Evolutionary conservation across 805 yeast genomes (phyloP).

Genomic region (Clavispora asparagi): DNA sequence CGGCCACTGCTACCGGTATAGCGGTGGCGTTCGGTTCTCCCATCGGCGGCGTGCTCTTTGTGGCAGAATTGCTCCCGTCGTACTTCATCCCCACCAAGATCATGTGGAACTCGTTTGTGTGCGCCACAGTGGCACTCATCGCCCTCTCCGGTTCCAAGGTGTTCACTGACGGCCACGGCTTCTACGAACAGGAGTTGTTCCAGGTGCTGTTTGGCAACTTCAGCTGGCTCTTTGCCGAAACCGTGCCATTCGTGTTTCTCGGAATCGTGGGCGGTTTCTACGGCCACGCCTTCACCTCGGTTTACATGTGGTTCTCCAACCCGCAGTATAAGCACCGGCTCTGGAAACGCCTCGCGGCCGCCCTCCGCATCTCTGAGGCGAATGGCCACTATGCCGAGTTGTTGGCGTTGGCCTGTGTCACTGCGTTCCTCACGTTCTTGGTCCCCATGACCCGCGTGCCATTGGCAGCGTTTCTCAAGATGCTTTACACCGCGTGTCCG

Average conservation of each 20-base stretch:
- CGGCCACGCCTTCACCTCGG: slow-evolving; percentile 49
- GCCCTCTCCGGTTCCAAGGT: slow-evolving; percentile 41
- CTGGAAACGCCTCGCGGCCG: slow-evolving; percentile 8
- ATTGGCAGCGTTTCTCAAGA: slow-evolving; percentile 50
- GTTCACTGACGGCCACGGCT: slow-evolving; percentile 36
- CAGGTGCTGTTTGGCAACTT: slow-evolving; percentile 65
- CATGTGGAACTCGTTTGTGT: slow-evolving; percentile 81
- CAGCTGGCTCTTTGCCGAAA: slow-evolving; percentile 67
- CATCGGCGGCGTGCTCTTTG: slow-evolving; percentile 80
- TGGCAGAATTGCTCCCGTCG: slow-evolving; percentile 61
- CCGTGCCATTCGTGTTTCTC: slow-evolving; percentile 64
- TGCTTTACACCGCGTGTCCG: slow-evolving; percentile 66
- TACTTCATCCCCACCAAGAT: slow-evolving; percentile 58
- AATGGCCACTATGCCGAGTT: slow-evolving; percentile 44
- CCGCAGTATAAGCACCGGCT: slow-evolving; percentile 29
- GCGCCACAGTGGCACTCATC: slow-evolving; percentile 69
- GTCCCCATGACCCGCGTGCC: slow-evolving; percentile 49
- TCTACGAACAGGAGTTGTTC: slow-evolving; percentile 45
- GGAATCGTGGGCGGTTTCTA: slow-evolving; percentile 68
- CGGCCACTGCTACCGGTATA: slow-evolving; percentile 80
- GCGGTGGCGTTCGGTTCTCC: slow-evolving; percentile 85
- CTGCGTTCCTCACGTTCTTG: slow-evolving; percentile 55
- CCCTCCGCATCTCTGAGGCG: slow-evolving; percentile 11
- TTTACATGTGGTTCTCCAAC: slow-evolving; percentile 34
- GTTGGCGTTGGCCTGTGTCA: slow-evolving; percentile 40